A percentile compares a stretch with the other conserved stretches of the same genome.
Evolutionary conservation across 768 basidiomycete genomes (phyloP).

Genomic region (Termitomyces bulborhizus): DNA sequence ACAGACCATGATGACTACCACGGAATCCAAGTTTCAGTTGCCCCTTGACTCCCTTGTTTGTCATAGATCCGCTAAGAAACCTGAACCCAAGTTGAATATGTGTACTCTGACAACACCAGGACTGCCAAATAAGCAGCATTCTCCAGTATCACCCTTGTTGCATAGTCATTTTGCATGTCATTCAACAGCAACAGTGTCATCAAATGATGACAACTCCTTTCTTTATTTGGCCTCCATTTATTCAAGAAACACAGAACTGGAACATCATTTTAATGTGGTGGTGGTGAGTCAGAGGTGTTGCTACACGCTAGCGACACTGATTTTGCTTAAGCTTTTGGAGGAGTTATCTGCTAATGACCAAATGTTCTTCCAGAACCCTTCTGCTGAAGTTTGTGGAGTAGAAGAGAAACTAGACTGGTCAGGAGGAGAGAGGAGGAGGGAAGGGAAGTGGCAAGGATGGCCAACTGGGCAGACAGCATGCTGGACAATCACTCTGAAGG

Average conservation of each 20-base stretch:
- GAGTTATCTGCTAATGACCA: no score
- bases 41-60: conserved; percentile 55
- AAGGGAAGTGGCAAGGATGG: no score
- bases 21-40: conserved; percentile 29
- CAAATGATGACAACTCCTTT: conserved; percentile 30
- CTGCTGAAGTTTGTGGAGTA: no score
- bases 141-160: conserved; percentile 33
- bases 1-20: conserved; percentile 3
- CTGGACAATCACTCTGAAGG: no score
- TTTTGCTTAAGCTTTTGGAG: no score
- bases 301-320: no score
- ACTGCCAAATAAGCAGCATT: conserved; percentile 6
- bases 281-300: no score
- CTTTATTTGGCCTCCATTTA: conserved; percentile 21
- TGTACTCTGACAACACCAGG: conserved; percentile 7
- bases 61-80: conserved; percentile 43
- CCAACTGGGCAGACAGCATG: no score
- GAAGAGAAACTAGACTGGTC: no score
- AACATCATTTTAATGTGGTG: conserved; percentile 29
- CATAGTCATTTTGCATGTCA: conserved; percentile 40
- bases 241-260: conserved; percentile 23
- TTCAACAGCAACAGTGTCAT: conserved; percentile 34
- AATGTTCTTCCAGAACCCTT: no score
- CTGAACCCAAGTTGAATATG: conserved; percentile 9
- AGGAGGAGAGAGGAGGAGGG: no score